phyloP scores from a whole-genome alignment of 441 rosid species.

The Bruguiera hainesii region DNA sequence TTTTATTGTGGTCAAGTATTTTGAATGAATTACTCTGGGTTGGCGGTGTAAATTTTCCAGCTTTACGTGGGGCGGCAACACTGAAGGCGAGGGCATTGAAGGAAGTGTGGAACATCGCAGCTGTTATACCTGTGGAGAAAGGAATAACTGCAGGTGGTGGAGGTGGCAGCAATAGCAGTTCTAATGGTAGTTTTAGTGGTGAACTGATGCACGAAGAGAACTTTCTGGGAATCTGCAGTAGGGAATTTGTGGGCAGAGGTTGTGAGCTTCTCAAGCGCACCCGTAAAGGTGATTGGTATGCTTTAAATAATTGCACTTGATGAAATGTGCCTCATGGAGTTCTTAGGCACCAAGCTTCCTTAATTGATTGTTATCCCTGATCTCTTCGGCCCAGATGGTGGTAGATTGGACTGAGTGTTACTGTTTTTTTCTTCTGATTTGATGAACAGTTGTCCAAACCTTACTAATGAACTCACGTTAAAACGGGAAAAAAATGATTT shows the following conservation, averaged over 20 bases:
- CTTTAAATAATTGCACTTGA: background rate
- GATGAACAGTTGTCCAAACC: no score
- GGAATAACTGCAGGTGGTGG: constrained; percentile 42
- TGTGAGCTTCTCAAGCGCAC: constrained; percentile 91
- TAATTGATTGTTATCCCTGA: no score
- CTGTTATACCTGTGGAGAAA: constrained; percentile 86
- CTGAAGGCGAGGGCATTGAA: constrained; percentile 85
- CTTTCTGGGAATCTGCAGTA: constrained; percentile 71
- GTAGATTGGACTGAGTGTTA: no score
- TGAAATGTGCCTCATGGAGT: no score
- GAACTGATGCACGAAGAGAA: constrained; percentile 67
- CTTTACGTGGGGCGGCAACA: constrained; percentile 89
- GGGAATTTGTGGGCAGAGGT: constrained; percentile 86
- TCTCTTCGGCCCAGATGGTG: no score
- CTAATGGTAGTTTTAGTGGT: constrained; percentile 56
- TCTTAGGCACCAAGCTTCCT: no score
- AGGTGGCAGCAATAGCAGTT: constrained; percentile 48
- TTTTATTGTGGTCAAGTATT: background rate
- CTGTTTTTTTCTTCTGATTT: no score
- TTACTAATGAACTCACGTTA: no score
- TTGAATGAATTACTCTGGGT: background rate
- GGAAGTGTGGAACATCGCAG: constrained; percentile 97
- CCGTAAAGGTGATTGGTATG: constrained; percentile 54
- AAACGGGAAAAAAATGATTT: no score
- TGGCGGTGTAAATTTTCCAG: constrained; percentile 28